phyloP scores from a whole-genome alignment of 2,329 filamentous ascomycete genomes.

The Cryphonectria naterciae region DNA sequence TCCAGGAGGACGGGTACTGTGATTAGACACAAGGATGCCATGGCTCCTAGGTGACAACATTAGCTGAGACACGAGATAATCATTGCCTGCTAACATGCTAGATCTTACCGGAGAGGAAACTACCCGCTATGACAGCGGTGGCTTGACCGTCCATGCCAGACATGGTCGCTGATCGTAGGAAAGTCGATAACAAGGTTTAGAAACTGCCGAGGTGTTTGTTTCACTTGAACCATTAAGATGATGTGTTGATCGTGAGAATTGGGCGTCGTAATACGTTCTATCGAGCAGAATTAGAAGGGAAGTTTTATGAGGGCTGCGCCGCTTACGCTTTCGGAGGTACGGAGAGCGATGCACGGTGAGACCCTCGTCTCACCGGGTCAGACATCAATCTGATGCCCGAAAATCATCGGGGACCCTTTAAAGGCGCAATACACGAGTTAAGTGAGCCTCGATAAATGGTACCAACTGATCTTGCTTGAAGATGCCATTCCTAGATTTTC shows the following conservation, averaged over 20 bases:
- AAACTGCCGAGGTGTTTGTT: not conserved
- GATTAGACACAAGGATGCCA: slow-evolving; percentile 33
- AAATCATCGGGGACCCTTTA: not conserved
- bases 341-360: not conserved
- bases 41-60: slow-evolving; percentile 1
- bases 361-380: not conserved
- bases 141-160: not conserved
- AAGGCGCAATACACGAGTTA: not conserved
- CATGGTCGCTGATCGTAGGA: not conserved
- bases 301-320: not conserved
- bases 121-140: not conserved
- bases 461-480: not conserved
- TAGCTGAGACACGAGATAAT: too few relatives aligned
- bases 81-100: too few relatives aligned
- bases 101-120: not conserved
- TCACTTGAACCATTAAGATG: too few relatives aligned
- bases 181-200: not conserved
- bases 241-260: too few relatives aligned
- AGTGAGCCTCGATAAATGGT: not conserved
- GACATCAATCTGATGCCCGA: not conserved
- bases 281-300: not conserved
- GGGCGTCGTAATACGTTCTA: too few relatives aligned
- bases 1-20: slow-evolving; percentile 39
- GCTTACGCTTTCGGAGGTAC: not conserved
- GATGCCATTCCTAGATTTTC: not conserved